A percentile compares a stretch with the other conserved stretches of the same genome.
Conservation (phyloP, 2,329 filamentous ascomycete species). For the Pleomassaria siparia region DNA sequence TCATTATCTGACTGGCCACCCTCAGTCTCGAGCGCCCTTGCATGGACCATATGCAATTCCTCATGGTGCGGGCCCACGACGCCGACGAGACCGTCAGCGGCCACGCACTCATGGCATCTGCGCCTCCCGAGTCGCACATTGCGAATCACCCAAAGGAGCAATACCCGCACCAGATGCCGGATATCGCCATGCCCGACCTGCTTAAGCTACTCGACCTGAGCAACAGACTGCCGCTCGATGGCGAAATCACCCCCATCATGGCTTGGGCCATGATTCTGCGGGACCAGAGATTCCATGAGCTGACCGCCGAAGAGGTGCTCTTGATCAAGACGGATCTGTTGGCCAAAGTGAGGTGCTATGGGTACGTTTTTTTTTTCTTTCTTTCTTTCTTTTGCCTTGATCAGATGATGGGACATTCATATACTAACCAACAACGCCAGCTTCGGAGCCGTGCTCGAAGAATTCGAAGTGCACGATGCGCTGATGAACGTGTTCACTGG, state of each 20-base stretch:
- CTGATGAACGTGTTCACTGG: constrained; percentile 69
- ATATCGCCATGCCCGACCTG: constrained; percentile 71
- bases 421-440: constrained; percentile 35
- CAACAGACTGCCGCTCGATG: constrained; percentile 77
- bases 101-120: constrained; percentile 91
- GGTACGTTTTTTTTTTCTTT: constrained; percentile 58
- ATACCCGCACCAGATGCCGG: constrained; percentile 74
- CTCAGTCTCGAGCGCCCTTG: constrained; percentile 84
- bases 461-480: constrained; percentile 76
- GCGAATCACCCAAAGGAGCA: constrained; percentile 56
- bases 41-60: constrained; percentile 84
- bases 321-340: constrained; percentile 72
- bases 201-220: constrained; percentile 82
- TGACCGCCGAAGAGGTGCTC: constrained; percentile 69
- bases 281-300: constrained; percentile 58
- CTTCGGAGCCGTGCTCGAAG: constrained; percentile 70
- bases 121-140: constrained; percentile 71
- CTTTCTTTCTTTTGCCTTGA: background rate
- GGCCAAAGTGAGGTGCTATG: constrained; percentile 87
- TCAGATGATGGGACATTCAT: background rate
- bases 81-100: constrained; percentile 62
- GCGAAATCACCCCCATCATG: constrained; percentile 94
- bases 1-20: constrained; percentile 34
- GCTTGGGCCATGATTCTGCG: constrained; percentile 81
- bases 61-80: constrained; percentile 62